Base-by-base conservation (phyloP, 2,329 filamentous ascomycete genomes). In the Colletotrichum australisinense region DNA sequence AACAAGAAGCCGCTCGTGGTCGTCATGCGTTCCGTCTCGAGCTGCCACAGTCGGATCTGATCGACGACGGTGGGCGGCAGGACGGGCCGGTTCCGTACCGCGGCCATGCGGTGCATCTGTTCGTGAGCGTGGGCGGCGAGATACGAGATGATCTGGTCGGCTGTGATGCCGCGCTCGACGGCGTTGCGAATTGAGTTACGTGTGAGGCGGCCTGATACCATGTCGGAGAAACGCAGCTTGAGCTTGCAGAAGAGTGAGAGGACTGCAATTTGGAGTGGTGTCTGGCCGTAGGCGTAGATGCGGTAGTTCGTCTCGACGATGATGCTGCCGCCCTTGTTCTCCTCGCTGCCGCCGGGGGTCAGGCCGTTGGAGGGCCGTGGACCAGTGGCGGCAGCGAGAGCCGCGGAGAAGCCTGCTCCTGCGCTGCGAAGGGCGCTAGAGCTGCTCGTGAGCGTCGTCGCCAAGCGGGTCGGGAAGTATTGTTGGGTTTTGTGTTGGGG, bases 251-350 rank as follows among this genome's bases (percentile, higher is more conserved):
- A 99, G 75, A 99, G 93, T 52, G 93, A 92, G 58, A 99, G 92
- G 73, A 99, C 95, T 67, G 95, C 95, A 76, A 98, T 99, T 82
- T 98, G 96, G 1, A 99, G 90, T 0, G 95, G 94, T 0, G 95
- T 98, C 42, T 93, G 93, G 7, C 97, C 98, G 85, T 99, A 99
- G 38, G 97, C 97, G 85, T 99, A 99, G 77, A 99, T 86, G 30
- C 97, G 94, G 85, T 98, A 98, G 84, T 99, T 99, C 9, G 97
- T 99, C 86, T 99, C 97, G 76, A 99, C 91, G 78, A 99, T 95
- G 80, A 99, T 95, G 85, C 95, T 97, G 22, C 67, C 70, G 75
- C 95, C 95, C 78, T 92, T 92, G 75, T 87, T 83, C 22, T 88
- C 85, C 65, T 83, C 78, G 32, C 69, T 79, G 28, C 82, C 78